A percentile compares a stretch with the other conserved stretches of the same genome.
Evolutionary conservation across 139 green algal species (phyloP).

Genomic region (Cymbomonas tetramitiformis): DNA sequence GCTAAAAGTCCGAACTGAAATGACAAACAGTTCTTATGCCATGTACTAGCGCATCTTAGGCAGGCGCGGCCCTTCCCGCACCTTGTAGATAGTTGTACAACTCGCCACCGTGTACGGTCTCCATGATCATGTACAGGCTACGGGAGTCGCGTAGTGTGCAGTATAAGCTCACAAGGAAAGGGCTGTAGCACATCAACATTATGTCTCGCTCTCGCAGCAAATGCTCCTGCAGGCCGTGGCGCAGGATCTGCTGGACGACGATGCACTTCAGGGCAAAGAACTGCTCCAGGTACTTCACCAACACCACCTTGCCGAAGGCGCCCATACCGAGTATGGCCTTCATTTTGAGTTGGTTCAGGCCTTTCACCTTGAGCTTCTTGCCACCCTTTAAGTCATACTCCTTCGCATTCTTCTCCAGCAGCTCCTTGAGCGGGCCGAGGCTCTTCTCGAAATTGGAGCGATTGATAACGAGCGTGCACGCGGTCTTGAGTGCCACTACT

Average conservation of each 20-base stretch:
- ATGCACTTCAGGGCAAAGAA: conserved; percentile 25
- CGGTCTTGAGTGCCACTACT: no score
- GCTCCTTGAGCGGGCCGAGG: no score
- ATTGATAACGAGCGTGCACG: no score
- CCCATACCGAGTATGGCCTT: conserved; percentile 58
- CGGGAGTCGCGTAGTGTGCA: conserved; percentile 40
- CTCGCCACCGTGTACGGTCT: conserved; percentile 75
- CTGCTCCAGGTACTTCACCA: conserved; percentile 23
- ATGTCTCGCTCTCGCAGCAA: conserved; percentile 53
- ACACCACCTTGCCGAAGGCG: conserved; percentile 68
- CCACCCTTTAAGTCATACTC: no score
- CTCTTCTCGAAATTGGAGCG: conserved; percentile 50
- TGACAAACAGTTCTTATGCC: no score
- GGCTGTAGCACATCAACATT: conserved; percentile 45
- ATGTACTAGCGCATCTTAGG: no score
- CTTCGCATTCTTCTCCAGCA: no score
- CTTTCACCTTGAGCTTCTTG: background rate
- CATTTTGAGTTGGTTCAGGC: conserved; percentile 41
- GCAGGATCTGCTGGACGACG: conserved; percentile 38
- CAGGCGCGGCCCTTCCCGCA: no score
- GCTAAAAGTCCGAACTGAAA: no score
- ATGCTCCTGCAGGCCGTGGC: conserved; percentile 40
- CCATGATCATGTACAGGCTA: conserved; percentile 75
- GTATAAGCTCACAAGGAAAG: conserved; percentile 69
- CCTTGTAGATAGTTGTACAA: conserved; percentile 86